Base-by-base conservation (phyloP, 768 basidiomycete species). In the Pulveroboletus sp. region DNA sequence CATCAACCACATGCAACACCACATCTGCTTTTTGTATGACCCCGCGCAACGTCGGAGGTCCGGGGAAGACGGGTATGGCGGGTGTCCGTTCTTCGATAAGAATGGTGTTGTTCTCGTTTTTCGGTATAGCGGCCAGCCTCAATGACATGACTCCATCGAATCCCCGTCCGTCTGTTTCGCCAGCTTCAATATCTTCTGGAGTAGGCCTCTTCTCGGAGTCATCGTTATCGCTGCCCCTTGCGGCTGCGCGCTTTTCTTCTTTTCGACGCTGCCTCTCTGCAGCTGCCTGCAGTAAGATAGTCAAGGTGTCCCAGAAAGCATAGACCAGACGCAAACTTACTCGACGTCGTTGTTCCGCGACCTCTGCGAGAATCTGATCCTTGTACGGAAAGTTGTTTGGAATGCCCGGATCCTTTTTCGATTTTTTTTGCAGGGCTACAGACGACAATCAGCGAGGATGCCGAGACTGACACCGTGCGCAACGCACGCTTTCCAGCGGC, bases 351-450 rank as follows among this genome's bases (percentile, higher is more conserved):
- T 89, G 79, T 59, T 89, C 88, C 39, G 85, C 85, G 45, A 95
- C 78, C 61, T 97, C 93, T 5, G 92, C 93, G 27, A 97, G 73
- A 55, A 97, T 86, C 69, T 92, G 85, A 61, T 94, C 93, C 70
- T 95, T 97, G 77, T 85, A 93, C 5, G 91, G 93, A 71, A 93
- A 93, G 51, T 82, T 84, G 69, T 88, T 94, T 7, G 93, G 93
- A 57, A 96, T 93, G 39, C 93, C 93, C 28, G 89, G 91, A 67
- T 97, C 93, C 67, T 91, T 93, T 54, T 59, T 69, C 8, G 64
- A 66, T 49, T 66, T 66, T 61, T 81, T 77, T 54, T 84, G 81
- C 27, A 50, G 45, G 44, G 21, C 58, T 58, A 48, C 38, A 35
- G 42, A 30, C 6, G 40, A 37, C 6, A 46, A 50, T 51, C 38